Percentiles rank a stretch among this genome's conserved stretches.
Conservation (phyloP, 75 land plant species). For the Adiantum capillusveneris region DNA sequence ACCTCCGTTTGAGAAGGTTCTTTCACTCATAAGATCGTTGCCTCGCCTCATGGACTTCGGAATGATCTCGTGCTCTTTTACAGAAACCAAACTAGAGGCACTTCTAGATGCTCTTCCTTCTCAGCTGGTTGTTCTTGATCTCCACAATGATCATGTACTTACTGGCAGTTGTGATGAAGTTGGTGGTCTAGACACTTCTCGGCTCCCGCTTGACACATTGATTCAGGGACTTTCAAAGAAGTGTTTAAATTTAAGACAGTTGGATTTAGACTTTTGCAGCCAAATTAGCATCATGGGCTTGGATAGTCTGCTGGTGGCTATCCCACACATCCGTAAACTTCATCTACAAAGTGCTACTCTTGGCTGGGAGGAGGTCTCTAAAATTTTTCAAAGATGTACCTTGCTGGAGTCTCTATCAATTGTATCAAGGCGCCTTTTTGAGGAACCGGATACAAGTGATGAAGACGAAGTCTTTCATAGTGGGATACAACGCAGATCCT, state of each 20-base stretch:
- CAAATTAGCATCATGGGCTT: constrained; percentile 10
- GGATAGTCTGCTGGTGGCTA: constrained; percentile 12
- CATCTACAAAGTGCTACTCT: constrained; percentile 14
- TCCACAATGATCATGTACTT: constrained; percentile 9
- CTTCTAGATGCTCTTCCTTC: constrained; percentile 9
- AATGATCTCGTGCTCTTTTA: constrained; percentile 3
- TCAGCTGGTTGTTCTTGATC: constrained; percentile 8
- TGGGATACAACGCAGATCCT: background rate
- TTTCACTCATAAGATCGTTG: constrained; percentile 1
- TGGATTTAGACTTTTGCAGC: constrained; percentile 18
- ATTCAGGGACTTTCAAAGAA: constrained; percentile 6
- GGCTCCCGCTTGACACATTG: constrained; percentile 3
- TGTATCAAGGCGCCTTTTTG: constrained; percentile 12
- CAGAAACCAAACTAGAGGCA: background rate
- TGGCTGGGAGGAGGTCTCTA: constrained; percentile 27
- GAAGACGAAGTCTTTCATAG: background rate
- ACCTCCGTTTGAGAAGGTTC: background rate
- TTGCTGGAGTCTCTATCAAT: constrained; percentile 22
- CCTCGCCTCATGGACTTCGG: constrained; percentile 12
- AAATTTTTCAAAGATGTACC: constrained; percentile 17
- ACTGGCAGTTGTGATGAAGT: background rate
- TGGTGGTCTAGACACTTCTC: background rate
- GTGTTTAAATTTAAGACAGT: constrained; percentile 17
- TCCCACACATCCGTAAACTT: constrained; percentile 17
- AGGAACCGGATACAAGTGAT: constrained; percentile 1